Conservation (phyloP, 805 yeast genomes). For the Candida germanica region DNA sequence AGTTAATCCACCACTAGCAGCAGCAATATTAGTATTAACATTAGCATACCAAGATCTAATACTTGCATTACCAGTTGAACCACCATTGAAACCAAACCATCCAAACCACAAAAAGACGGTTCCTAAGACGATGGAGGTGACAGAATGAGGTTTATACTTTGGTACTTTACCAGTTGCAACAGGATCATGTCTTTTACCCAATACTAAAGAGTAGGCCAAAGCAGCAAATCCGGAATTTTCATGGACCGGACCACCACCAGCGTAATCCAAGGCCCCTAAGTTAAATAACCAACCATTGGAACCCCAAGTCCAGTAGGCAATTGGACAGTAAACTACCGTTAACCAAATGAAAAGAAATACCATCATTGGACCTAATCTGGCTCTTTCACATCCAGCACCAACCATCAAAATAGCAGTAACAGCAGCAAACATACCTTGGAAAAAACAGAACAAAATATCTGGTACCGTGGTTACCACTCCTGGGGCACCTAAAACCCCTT, state of each 20-base stretch:
- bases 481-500: constrained; percentile 79
- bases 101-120: constrained; percentile 97
- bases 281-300: constrained; percentile 82
- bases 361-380: constrained; percentile 95
- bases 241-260: constrained; percentile 99
- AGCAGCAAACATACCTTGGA: constrained; percentile 96
- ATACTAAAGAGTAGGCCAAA: constrained; percentile 82
- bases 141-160: constrained; percentile 91
- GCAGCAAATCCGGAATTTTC: constrained; percentile 94
- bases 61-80: constrained; percentile 91
- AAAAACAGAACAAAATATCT: constrained; percentile 83
- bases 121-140: constrained; percentile 85
- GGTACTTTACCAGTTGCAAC: constrained; percentile 68
- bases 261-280: constrained; percentile 89
- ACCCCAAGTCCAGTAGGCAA: constrained; percentile 98
- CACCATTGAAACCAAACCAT: constrained; percentile 99
- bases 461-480: constrained; percentile 70
- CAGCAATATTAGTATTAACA: constrained; percentile 91
- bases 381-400: constrained; percentile 98
- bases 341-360: constrained; percentile 90
- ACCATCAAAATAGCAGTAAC: constrained; percentile 91
- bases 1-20: constrained; percentile 86
- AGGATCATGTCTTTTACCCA: constrained; percentile 91
- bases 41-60: constrained; percentile 94
- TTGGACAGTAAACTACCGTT: constrained; percentile 92